Percentiles rank a stretch among this genome's conserved stretches.
These are phyloP conservation scores for Cronartium quercuum DNA, from an alignment of 1,284 basidiomycete species.

Conservation along the genomic window DNA sequence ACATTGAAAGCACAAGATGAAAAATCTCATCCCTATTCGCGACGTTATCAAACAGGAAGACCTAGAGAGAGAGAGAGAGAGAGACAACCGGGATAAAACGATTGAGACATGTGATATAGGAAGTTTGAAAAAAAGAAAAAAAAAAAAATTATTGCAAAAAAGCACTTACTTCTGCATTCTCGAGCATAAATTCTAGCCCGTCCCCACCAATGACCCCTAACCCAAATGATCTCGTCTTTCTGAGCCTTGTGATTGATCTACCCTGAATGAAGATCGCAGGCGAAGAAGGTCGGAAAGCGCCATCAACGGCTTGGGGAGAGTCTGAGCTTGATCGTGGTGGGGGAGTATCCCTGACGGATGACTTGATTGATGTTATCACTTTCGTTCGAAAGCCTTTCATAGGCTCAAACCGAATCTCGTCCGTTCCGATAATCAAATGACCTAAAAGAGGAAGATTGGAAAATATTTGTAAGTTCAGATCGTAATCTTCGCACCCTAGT, in stretches of 20 bases:
- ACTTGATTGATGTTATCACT: neutral
- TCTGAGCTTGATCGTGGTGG: neutral
- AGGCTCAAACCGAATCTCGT: conserved; percentile 30
- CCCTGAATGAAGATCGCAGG: neutral
- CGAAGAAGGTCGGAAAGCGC: neutral
- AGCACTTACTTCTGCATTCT: neutral
- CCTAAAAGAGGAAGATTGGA: conserved; percentile 8
- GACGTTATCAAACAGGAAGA: conserved; percentile 29
- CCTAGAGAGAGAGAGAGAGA: neutral
- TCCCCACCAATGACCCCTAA: conserved; percentile 29
- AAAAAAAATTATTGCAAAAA: neutral
- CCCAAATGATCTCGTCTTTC: conserved; percentile 13
- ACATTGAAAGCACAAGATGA: conserved; percentile 16
- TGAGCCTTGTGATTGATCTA: conserved; percentile 3
- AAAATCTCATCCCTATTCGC: conserved; percentile 20
- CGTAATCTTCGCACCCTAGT: neutral
- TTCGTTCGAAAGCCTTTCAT: conserved; percentile 24
- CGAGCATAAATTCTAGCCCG: conserved; percentile 19
- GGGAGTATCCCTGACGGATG: neutral
- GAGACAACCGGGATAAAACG: no score
- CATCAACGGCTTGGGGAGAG: neutral
- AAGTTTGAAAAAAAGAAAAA: neutral
- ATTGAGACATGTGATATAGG: neutral
- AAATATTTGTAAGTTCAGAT: no score
- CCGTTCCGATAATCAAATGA: neutral